Evolutionary conservation across 208 protist species (phyloP), one percentile per base, ranked within the genome.

Genomic region (Lotmaria passim): DNA sequence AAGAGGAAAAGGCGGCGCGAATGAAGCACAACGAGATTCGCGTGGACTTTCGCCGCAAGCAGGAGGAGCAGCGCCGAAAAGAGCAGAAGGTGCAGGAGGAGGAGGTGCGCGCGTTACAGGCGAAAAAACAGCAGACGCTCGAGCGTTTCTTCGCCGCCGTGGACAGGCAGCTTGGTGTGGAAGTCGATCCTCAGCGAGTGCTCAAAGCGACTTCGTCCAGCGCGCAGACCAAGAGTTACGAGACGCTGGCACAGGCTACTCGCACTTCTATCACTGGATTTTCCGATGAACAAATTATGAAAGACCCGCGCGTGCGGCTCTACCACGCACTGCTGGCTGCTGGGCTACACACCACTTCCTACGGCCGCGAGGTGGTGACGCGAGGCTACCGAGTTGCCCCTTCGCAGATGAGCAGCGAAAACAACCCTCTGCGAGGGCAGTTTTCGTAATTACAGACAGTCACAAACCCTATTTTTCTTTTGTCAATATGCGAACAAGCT

Each of bases 291-390:
- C 73, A 93, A 60, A 73, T 96, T 23, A 91, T 92, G 85, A 82
- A 75, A 24, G 91, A 96, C 44, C 91, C 88, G 14, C 83, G 91
- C n/a, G 85, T 90, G 58, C 85, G 83, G 14, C 76, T 96, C 33
- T 91, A 90, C 63, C 73, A 91, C 12, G 91, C 91, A 5, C 69
- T 96, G 43, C 46, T 91, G 21, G 84, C 89, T 21, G 91, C 83
- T 12, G 88, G 88, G 10, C 69, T 96, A 38, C 91, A 96, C 67
- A 85, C 85, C 57, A 91, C 83, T 1, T 58, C 75, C 12, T 96
- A 96, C 47, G 91, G 83, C 0, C 80, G 91, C 46, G 83, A 96
- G 58, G 82, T 93, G 43, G 68, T 82, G 14, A 82, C 82, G 21
- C 71, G 75, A 19, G 85, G 86, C 12, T 93, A 82, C 63, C 77